Evolutionary conservation across 164 flowering plant genomes (phyloP).

Genomic region (Vitis rupestris): DNA sequence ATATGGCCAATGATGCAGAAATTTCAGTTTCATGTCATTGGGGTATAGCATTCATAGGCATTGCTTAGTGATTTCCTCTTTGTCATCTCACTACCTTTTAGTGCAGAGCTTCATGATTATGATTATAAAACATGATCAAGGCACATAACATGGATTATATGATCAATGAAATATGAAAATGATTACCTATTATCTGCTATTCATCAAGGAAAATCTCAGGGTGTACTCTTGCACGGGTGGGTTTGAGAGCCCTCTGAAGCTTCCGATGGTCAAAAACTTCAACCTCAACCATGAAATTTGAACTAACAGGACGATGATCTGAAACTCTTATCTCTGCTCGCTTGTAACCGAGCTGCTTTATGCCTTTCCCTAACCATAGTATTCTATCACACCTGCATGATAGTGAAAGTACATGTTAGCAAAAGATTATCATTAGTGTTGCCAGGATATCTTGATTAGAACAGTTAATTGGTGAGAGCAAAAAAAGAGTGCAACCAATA

Average conservation of each 20-base stretch:
- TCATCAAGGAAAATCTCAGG: slow-evolving; percentile 54
- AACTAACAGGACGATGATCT: slow-evolving; percentile 95
- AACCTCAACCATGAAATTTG: slow-evolving; percentile 65
- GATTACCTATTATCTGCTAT: slow-evolving; percentile 29
- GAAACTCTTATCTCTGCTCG: slow-evolving; percentile 65
- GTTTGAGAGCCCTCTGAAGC: slow-evolving; percentile 65
- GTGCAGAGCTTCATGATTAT: no score
- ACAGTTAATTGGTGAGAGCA: background rate
- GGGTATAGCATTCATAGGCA: no score
- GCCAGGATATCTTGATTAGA: background rate
- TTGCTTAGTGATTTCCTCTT: no score
- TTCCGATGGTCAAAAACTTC: slow-evolving; percentile 80
- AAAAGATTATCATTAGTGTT: background rate
- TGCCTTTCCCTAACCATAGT: slow-evolving; percentile 82
- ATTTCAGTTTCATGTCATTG: no score
- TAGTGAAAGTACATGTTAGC: background rate
- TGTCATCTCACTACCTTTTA: no score
- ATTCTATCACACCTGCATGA: slow-evolving; percentile 92
- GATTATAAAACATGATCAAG: no score
- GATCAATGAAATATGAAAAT: background rate
- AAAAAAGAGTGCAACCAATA: background rate
- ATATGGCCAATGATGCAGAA: no score
- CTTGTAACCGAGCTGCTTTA: slow-evolving; percentile 75
- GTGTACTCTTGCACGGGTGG: slow-evolving; percentile 55
- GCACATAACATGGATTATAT: no score